Conservation (phyloP, 257 asterid species). For the Pogostemon cablin region DNA sequence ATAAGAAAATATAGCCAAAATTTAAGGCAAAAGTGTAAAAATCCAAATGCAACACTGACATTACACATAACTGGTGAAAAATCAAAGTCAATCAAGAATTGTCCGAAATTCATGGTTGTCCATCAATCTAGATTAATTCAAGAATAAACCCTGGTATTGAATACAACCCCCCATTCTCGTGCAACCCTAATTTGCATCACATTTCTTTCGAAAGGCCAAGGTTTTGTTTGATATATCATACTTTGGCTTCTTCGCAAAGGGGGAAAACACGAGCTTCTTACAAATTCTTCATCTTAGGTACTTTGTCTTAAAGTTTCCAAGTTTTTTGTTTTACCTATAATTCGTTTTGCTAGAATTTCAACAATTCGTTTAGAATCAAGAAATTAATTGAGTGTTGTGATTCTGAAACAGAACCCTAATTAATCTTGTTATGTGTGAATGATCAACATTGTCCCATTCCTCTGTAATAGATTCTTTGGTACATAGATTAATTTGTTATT, state of each 20-base stretch:
- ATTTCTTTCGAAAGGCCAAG: constrained; percentile 31
- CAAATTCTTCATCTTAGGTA: constrained; percentile 39
- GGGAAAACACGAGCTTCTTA: constrained; percentile 10
- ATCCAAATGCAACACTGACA: not conserved
- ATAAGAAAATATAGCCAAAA: not conserved
- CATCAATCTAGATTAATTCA: constrained; percentile 37
- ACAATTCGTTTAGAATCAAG: constrained; percentile 24
- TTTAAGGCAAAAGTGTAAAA: not conserved
- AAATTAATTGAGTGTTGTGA: not conserved
- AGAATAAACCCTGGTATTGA: constrained; percentile 51
- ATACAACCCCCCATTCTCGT: constrained; percentile 22
- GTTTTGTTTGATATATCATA: constrained; percentile 30
- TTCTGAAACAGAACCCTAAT: constrained; percentile 1
- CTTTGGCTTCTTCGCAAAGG: constrained; percentile 12
- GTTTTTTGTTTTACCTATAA: not conserved
- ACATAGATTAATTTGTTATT: not conserved
- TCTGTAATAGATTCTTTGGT: not conserved
- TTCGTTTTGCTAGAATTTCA: not conserved
- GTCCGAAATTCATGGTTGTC: constrained; percentile 52
- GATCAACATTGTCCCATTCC: constrained; percentile 7
- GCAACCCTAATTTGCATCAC: constrained; percentile 37
- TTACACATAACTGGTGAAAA: constrained; percentile 9
- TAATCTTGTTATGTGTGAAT: constrained; percentile 14
- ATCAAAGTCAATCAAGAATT: constrained; percentile 16
- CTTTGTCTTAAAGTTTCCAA: not conserved